Evolutionary conservation across 1,284 basidiomycete species (phyloP), one percentile per base, ranked within the genome.

Genomic region (Tremellales sp.): DNA sequence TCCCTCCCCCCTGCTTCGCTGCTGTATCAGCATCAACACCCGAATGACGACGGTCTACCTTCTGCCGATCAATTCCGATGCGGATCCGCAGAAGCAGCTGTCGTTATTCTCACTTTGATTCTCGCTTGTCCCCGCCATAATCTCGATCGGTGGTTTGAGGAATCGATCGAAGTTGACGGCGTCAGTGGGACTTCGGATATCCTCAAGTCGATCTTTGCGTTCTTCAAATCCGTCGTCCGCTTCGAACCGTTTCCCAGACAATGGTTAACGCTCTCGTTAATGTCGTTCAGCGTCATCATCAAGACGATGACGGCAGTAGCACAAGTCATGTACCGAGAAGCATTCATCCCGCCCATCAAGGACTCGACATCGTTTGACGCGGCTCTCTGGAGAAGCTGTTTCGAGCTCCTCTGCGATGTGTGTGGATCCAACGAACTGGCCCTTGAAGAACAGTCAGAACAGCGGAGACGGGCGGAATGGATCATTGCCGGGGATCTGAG

Each of bases 391-490:
- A 80, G 76, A 40, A 84, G 85, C 37, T 84, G 82, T 35, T 83
- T 97, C 58, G 78, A 81, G 44, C 86, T 92, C 76, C 74, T 95
- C 6, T 79, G 97, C 56, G 86, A 85, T 53, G 75, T 97, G 34
- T 76, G 95, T 18, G 87, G 87, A 3, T 94, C 89, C 7, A 86
- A 91, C 42, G 89, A 94, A 57, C 78, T 97, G 16, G 83, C 90
- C 12, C 91, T 97, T 40, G 94, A 98, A 69, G 88, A 95, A 63
- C 47, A 58, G 28, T 51, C 48, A 19, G 49, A 64, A 18, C 63
- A 97, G 86, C 87, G 90, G 79, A 84, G 92, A 43, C 82, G 93
- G 43, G 88, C 92, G 1, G 89, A 95, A 13, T 97, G 94, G 94
- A 82, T 91, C 36, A 79, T 97, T 13, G 90, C 88, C 3, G 93